Evolutionary conservation across 371 early-diverging fungal species (phyloP).

Genomic region (Mortierella sp.): DNA sequence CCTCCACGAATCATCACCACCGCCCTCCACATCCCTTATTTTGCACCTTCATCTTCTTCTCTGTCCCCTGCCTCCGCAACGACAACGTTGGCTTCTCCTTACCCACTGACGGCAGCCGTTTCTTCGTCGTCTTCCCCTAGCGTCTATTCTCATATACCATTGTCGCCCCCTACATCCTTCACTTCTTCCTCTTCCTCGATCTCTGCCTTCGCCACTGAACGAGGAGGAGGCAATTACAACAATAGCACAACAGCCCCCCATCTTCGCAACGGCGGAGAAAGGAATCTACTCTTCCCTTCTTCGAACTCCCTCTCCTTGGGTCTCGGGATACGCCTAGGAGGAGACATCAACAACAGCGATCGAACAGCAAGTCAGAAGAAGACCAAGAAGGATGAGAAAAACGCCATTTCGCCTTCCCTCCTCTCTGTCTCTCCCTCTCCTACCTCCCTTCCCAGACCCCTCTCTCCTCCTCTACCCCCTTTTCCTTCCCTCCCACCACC

Average conservation of each 20-base stretch:
- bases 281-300: constrained; percentile 4
- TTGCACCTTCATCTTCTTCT: not conserved
- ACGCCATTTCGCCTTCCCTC: constrained; percentile 6
- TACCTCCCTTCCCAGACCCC: constrained; percentile 1
- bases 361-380: not conserved
- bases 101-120: not conserved
- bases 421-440: not conserved
- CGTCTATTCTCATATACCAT: not conserved
- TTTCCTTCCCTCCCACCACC: not conserved
- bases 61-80: not conserved
- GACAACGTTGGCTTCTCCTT: not conserved
- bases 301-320: not conserved
- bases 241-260: not conserved
- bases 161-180: not conserved
- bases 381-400: not conserved
- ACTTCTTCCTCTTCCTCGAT: not conserved
- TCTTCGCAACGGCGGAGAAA: not conserved
- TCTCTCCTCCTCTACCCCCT: not conserved
- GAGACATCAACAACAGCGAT: not conserved
- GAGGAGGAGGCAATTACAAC: not conserved
- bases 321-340: constrained; percentile 2
- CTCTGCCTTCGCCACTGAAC: not conserved
- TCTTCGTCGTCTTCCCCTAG: not conserved
- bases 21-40: not conserved
- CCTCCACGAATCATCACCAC: constrained; percentile 32